A percentile compares a stretch with the other conserved stretches of the same genome.
These are phyloP conservation scores for Penicillium sp. DNA, from an alignment of 2,329 filamentous ascomycete species.

Conservation along the genomic window DNA sequence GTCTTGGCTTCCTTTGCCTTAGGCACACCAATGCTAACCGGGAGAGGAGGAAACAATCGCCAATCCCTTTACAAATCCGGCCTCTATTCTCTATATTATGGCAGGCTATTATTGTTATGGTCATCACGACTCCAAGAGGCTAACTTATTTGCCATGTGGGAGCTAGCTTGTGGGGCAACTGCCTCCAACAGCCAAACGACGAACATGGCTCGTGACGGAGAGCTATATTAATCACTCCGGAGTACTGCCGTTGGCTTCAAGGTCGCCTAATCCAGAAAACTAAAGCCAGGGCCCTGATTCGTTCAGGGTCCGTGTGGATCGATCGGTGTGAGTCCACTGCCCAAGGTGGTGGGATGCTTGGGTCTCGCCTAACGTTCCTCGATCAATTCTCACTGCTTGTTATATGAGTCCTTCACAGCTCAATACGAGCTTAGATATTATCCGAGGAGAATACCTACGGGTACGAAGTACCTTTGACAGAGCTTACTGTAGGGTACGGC, in stretches of 20 bases:
- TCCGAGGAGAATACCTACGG: no score
- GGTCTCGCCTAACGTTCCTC: neutral
- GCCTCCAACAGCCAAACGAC: conserved; percentile 12
- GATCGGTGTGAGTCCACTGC: conserved; percentile 18
- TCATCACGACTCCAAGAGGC: conserved; percentile 10
- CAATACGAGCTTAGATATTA: conserved; percentile 10
- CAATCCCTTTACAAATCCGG: conserved; percentile 4
- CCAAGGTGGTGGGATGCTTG: conserved; percentile 21
- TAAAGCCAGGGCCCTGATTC: conserved; percentile 18
- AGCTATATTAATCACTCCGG: conserved; percentile 18
- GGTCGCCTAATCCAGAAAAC: conserved; percentile 16
- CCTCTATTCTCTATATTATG: neutral
- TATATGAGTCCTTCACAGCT: neutral
- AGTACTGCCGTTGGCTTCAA: neutral
- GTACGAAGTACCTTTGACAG: neutral
- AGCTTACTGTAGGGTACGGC: no score
- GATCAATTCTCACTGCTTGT: conserved; percentile 1
- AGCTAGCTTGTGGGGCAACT: conserved; percentile 23
- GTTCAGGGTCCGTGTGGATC: conserved; percentile 20
- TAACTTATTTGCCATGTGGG: conserved; percentile 25
- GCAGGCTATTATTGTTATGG: neutral
- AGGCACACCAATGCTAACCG: neutral
- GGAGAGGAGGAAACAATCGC: neutral
- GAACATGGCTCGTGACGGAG: conserved; percentile 3
- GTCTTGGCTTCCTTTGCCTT: conserved; percentile 4